A percentile compares a stretch with the other conserved stretches of the same genome.
Conservation (phyloP, 257 asterid species). For the Petunia secreta region DNA sequence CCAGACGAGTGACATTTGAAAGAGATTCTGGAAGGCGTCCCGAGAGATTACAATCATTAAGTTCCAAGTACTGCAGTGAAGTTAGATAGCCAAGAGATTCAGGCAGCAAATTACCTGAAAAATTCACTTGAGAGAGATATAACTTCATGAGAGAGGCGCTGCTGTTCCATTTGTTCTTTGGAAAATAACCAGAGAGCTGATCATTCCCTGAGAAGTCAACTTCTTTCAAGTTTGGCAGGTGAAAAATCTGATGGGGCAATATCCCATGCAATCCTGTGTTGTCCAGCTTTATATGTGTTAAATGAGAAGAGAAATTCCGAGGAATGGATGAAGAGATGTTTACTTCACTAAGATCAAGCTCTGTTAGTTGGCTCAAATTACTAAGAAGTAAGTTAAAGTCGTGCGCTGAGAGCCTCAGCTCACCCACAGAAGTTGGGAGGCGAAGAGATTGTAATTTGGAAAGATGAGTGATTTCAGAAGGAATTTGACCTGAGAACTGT, state of each 20-base stretch:
- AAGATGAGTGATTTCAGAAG: conserved; percentile 26
- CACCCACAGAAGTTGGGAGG: conserved; percentile 3
- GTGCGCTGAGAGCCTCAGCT: background rate
- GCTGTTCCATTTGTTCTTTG: conserved; percentile 30
- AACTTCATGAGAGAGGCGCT: conserved; percentile 21
- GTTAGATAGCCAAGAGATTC: conserved; percentile 32
- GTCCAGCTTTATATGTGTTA: conserved; percentile 21
- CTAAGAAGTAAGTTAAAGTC: conserved; percentile 34
- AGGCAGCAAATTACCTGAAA: conserved; percentile 31
- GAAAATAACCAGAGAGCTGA: conserved; percentile 27
- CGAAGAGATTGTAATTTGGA: conserved; percentile 30
- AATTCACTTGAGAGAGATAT: background rate
- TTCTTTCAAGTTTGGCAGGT: conserved; percentile 25
- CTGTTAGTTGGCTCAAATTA: conserved; percentile 27
- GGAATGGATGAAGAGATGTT: conserved; percentile 33
- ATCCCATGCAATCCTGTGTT: conserved; percentile 16
- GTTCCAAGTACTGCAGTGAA: conserved; percentile 1
- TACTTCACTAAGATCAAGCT: background rate
- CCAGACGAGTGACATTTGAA: too few species aligned
- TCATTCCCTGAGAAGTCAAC: background rate
- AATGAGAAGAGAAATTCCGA: conserved; percentile 29
- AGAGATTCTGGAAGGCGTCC: too few species aligned
- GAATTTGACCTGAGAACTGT: conserved; percentile 34
- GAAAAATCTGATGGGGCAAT: conserved; percentile 26
- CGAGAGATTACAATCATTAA: conserved; percentile 18